phyloP scores from a whole-genome alignment of 2,329 filamentous ascomycete genomes.

The Ceratocystiopsis brevicomis region DNA sequence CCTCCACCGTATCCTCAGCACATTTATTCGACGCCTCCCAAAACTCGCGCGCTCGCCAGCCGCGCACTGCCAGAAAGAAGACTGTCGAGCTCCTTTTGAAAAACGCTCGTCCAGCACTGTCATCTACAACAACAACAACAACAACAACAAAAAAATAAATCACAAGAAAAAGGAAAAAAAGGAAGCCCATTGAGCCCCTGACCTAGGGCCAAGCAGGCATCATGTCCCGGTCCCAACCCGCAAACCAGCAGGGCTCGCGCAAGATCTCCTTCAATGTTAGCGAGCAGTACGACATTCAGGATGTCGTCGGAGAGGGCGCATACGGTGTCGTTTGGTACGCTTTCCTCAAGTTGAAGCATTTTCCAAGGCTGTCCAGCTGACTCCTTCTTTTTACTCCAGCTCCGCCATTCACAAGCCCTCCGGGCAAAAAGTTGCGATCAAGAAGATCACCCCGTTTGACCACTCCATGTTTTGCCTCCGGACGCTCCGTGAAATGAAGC shows the following conservation, averaged over 20 bases:
- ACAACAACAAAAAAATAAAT: too few relatives aligned
- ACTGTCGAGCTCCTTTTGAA: too few relatives aligned
- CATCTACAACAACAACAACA: too few relatives aligned
- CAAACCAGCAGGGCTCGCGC: conserved; percentile 45
- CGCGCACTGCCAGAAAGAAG: too few relatives aligned
- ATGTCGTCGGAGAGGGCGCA: conserved; percentile 95
- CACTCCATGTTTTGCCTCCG: conserved; percentile 97
- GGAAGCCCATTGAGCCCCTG: too few relatives aligned
- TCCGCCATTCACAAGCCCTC: conserved; percentile 97
- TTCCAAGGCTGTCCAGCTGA: background rate
- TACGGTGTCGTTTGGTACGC: conserved; percentile 95
- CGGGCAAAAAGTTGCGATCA: conserved; percentile 96
- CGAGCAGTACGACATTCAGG: conserved; percentile 98
- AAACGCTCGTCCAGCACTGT: too few relatives aligned
- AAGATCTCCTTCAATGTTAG: conserved; percentile 99
- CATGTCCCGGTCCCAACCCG: conserved; percentile 39
- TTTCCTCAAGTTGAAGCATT: background rate
- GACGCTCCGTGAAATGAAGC: conserved; percentile 97
- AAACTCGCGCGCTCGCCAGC: too few relatives aligned
- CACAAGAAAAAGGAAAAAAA: too few relatives aligned
- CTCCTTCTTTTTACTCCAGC: conserved; percentile 25
- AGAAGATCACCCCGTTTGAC: conserved; percentile 99
- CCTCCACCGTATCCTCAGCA: too few relatives aligned
- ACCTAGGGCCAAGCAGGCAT: conserved; percentile 3
- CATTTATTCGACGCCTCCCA: too few relatives aligned